Conservation (phyloP, 352 stramenopile genomes). For the Bremia lactucae region DNA sequence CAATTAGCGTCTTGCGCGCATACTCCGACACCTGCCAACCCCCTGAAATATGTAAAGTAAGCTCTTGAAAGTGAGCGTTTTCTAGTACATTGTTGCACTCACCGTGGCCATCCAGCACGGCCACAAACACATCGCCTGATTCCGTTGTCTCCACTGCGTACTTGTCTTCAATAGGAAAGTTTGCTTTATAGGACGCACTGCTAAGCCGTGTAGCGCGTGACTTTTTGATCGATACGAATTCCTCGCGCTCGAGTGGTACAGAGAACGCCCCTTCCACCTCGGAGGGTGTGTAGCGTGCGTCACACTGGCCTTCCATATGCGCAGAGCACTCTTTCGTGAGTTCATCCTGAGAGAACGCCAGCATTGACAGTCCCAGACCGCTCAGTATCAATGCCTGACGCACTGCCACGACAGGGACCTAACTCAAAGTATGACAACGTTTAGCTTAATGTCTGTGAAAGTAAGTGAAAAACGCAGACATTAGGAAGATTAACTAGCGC, state of each 20-base stretch:
- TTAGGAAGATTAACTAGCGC: background rate
- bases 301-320: constrained; percentile 34
- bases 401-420: constrained; percentile 20
- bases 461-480: background rate
- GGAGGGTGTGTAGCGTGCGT: constrained; percentile 37
- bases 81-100: background rate
- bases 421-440: constrained; percentile 1
- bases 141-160: constrained; percentile 57
- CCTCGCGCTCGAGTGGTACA: constrained; percentile 44
- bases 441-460: constrained; percentile 2
- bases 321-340: constrained; percentile 5
- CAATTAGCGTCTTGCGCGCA: constrained; percentile 58
- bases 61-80: background rate
- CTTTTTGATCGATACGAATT: constrained; percentile 31
- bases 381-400: constrained; percentile 41
- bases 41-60: constrained; percentile 19
- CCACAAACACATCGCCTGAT: constrained; percentile 75
- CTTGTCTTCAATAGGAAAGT: constrained; percentile 75
- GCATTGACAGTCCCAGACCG: constrained; percentile 35
- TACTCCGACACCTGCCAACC: constrained; percentile 91
- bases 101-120: constrained; percentile 88
- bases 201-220: constrained; percentile 39
- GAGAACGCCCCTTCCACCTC: constrained; percentile 35
- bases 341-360: constrained; percentile 30
- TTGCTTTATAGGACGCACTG: constrained; percentile 55